Conservation (phyloP, 371 early-diverging fungal genomes). For the Rhizomucor pusillus region DNA sequence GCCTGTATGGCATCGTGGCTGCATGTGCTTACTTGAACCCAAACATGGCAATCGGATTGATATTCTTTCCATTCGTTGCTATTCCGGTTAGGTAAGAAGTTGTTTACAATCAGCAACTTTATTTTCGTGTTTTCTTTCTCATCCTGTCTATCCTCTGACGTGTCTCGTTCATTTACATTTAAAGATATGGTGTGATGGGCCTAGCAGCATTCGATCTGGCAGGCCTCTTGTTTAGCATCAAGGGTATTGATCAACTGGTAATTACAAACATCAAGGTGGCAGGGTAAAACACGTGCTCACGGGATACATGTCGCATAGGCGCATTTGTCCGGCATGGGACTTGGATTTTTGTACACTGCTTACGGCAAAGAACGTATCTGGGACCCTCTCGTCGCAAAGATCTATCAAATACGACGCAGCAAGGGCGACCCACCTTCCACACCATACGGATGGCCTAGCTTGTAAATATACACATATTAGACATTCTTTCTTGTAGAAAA, state of each 20-base stretch:
- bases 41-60: slow-evolving; percentile 56
- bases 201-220: slow-evolving; percentile 63
- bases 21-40: slow-evolving; percentile 60
- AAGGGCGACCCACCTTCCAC: too few relatives aligned
- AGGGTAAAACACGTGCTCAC: too few relatives aligned
- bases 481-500: background rate
- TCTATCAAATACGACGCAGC: slow-evolving; percentile 14
- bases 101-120: too few relatives aligned
- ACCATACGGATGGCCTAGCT: background rate
- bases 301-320: slow-evolving; percentile 45
- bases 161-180: too few relatives aligned
- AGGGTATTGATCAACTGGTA: slow-evolving; percentile 68
- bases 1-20: slow-evolving; percentile 67
- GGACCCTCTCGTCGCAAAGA: slow-evolving; percentile 39
- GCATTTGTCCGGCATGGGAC: slow-evolving; percentile 62
- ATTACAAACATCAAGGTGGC: slow-evolving; percentile 10
- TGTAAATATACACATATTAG: background rate
- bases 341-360: slow-evolving; percentile 50
- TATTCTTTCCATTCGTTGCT: slow-evolving; percentile 74
- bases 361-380: slow-evolving; percentile 53
- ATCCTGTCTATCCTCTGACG: too few relatives aligned
- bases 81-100: slow-evolving; percentile 62
- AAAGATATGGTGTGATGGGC: slow-evolving; percentile 9
- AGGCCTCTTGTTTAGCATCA: slow-evolving; percentile 60
- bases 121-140: too few relatives aligned